phyloP scores from a whole-genome alignment of 768 basidiomycete species.

The Russula olivacea region DNA sequence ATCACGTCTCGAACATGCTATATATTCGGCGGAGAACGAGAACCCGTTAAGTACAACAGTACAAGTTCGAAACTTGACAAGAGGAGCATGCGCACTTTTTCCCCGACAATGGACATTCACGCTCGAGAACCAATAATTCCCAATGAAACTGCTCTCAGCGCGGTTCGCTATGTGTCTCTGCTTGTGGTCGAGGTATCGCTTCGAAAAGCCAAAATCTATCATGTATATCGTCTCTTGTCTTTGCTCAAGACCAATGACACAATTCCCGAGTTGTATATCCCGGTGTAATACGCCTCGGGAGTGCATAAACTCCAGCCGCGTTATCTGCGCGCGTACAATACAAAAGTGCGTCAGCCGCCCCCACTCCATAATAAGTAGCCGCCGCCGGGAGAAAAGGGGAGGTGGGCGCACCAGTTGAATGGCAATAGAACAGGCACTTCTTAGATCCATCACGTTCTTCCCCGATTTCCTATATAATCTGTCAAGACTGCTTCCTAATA shows the following conservation, averaged over 20 bases:
- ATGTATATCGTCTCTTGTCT: constrained; percentile 62
- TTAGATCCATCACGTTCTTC: constrained; percentile 56
- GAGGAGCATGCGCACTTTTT: constrained; percentile 43
- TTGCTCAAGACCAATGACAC: constrained; percentile 55
- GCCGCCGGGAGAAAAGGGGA: background rate
- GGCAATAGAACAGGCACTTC: constrained; percentile 68
- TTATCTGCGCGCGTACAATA: constrained; percentile 42
- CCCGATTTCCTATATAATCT: constrained; percentile 50
- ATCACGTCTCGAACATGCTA: constrained; percentile 74
- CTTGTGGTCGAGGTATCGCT: constrained; percentile 61
- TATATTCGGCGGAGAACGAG: background rate
- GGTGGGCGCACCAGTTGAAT: constrained; percentile 60
- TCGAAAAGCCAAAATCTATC: constrained; percentile 86
- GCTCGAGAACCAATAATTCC: constrained; percentile 82
- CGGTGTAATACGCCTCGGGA: constrained; percentile 65
- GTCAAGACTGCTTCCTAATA: constrained; percentile 67
- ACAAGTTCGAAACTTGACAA: background rate
- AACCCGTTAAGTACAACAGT: background rate
- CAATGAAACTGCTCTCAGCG: constrained; percentile 64
- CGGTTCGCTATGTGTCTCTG: constrained; percentile 68
- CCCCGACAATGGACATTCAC: constrained; percentile 73
- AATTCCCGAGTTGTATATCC: constrained; percentile 77
- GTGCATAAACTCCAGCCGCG: constrained; percentile 72
- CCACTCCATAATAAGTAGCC: background rate
- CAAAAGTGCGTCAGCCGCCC: background rate